These are phyloP conservation scores for Edaphochlamys debaryana DNA, from an alignment of 139 green algal genomes.

Conservation along the genomic window DNA sequence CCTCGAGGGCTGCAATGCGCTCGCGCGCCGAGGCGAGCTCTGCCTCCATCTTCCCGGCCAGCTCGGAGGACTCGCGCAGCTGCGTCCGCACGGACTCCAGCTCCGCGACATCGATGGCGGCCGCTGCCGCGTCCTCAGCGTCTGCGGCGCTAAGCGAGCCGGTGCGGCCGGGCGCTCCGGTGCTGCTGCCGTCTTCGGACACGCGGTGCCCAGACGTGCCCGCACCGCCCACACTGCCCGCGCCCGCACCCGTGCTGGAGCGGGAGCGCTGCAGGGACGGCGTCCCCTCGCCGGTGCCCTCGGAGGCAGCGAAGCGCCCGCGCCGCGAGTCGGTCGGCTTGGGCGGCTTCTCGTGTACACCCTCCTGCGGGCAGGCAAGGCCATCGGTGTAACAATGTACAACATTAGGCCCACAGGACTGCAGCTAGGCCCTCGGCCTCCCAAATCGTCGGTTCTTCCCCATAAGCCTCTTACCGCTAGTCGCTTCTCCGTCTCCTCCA, in stretches of 20 bases:
- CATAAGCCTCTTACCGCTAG: conserved; percentile 4
- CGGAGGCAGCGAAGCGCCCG: not conserved
- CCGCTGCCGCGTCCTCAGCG: not conserved
- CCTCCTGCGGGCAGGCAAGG: conserved; percentile 9
- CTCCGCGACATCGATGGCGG: not conserved
- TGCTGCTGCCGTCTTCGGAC: not conserved
- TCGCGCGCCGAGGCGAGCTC: conserved; percentile 6
- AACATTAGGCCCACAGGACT: no score
- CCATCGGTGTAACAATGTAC: no score
- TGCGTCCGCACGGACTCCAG: not conserved
- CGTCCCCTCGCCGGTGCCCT: not conserved
- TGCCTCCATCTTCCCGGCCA: not conserved
- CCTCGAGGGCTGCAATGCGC: conserved; percentile 17
- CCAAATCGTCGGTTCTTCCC: no score
- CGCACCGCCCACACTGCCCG: no score
- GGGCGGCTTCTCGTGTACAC: not conserved
- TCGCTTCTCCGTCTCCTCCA: conserved; percentile 27
- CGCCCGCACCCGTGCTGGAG: no score
- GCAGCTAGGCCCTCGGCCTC: no score
- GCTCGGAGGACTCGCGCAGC: conserved; percentile 5
- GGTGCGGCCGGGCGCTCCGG: not conserved
- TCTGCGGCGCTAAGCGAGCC: not conserved
- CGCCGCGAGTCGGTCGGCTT: conserved; percentile 18
- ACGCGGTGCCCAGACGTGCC: no score
- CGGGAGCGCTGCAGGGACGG: not conserved